Percentiles rank a stretch among this genome's conserved stretches.
Evolutionary conservation across 1,139 yeast species (phyloP).

Genomic region (Diutina ranongensis): DNA sequence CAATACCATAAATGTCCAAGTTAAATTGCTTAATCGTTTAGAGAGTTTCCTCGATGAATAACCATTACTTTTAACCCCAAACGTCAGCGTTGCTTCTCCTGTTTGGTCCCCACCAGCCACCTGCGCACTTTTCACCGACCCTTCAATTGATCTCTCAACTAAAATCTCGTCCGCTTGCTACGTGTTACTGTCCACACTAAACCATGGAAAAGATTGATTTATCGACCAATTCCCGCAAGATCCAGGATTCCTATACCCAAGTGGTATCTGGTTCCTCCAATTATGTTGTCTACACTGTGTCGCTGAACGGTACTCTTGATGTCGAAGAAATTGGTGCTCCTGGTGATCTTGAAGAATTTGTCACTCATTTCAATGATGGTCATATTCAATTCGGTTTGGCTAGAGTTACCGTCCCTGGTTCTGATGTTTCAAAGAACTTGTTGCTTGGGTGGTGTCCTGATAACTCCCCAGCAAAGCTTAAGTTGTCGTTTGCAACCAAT

Average conservation of each 20-base stretch:
- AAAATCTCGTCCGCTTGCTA: too few relatives aligned
- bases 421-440: slow-evolving; percentile 74
- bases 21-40: too few relatives aligned
- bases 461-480: slow-evolving; percentile 63
- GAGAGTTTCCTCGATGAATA: too few relatives aligned
- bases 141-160: too few relatives aligned
- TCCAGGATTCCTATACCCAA: slow-evolving; percentile 50
- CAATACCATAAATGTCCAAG: too few relatives aligned
- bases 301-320: slow-evolving; percentile 41
- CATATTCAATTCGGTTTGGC: slow-evolving; percentile 86
- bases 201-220: slow-evolving; percentile 46
- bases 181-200: not conserved
- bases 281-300: slow-evolving; percentile 57
- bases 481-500: slow-evolving; percentile 66
- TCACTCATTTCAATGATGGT: slow-evolving; percentile 75
- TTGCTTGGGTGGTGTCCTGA: slow-evolving; percentile 93
- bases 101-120: too few relatives aligned
- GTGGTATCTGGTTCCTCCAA: slow-evolving; percentile 52
- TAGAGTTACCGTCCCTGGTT: slow-evolving; percentile 79
- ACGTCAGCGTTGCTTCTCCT: too few relatives aligned
- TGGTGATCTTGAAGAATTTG: slow-evolving; percentile 66
- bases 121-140: not conserved
- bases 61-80: too few relatives aligned
- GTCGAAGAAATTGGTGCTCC: slow-evolving; percentile 44
- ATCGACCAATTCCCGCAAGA: slow-evolving; percentile 46